phyloP scores from a whole-genome alignment of 306 rosid species.

The Vigna radiata region DNA sequence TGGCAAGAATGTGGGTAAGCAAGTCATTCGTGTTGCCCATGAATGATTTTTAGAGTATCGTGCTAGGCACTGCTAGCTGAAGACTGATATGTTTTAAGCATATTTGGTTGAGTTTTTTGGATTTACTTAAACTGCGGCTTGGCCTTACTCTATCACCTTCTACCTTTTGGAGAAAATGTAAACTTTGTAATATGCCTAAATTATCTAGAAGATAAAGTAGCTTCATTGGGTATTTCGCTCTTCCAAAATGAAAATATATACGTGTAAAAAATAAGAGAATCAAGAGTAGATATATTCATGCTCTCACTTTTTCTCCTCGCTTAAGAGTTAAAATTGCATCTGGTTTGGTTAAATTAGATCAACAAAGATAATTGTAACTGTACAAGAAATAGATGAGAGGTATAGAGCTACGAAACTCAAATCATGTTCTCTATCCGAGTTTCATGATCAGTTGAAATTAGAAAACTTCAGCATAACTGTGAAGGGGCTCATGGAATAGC shows the following conservation, averaged over 20 bases:
- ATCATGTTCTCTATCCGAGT: neutral
- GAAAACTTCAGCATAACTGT: neutral
- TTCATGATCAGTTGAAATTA: neutral
- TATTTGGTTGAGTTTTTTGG: neutral
- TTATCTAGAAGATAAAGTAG: slow-evolving; percentile 8
- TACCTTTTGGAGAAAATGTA: neutral
- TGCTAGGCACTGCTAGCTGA: neutral
- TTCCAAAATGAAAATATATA: neutral
- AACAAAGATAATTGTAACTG: neutral
- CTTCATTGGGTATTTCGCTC: neutral
- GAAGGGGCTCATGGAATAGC: too few species aligned
- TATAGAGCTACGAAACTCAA: neutral
- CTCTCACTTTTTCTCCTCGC: neutral
- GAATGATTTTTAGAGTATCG: slow-evolving; percentile 25
- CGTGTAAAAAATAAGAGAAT: neutral
- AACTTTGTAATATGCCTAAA: neutral
- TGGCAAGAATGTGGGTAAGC: slow-evolving; percentile 55
- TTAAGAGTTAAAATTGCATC: neutral
- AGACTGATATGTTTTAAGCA: slow-evolving; percentile 6
- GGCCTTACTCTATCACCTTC: neutral
- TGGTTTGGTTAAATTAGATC: slow-evolving; percentile 11
- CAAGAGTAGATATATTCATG: neutral
- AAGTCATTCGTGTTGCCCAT: slow-evolving; percentile 51
- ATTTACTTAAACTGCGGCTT: neutral
- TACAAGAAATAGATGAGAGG: neutral